phyloP scores from a whole-genome alignment of 2,329 filamentous ascomycete species.

The Lasiodiplodia theobromae region DNA sequence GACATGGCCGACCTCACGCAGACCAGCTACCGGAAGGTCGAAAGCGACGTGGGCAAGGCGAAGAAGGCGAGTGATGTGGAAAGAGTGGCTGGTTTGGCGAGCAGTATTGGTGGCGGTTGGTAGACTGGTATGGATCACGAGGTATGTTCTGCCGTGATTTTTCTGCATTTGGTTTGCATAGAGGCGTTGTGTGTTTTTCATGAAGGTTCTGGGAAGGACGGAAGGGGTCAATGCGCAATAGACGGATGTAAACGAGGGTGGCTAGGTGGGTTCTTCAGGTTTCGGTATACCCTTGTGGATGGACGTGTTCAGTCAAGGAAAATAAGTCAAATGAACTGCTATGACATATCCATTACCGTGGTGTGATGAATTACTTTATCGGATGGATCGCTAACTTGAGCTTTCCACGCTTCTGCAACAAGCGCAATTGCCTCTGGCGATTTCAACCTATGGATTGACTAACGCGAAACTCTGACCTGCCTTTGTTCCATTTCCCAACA shows the following conservation, averaged over 20 bases:
- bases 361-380: not conserved
- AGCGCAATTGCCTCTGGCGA: not conserved
- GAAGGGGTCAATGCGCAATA: not conserved
- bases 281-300: not conserved
- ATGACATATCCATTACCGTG: not conserved
- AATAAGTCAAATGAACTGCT: not conserved
- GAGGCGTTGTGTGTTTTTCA: not conserved
- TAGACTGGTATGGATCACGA: slow-evolving; percentile 46
- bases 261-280: not conserved
- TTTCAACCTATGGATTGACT: not conserved
- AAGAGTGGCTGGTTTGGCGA: slow-evolving; percentile 84
- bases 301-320: not conserved
- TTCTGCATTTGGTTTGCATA: not conserved
- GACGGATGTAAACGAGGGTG: not conserved
- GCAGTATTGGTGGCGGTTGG: slow-evolving; percentile 94
- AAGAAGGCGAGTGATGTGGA: slow-evolving; percentile 73
- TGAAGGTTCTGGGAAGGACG: not conserved
- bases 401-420: not conserved
- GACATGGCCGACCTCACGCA: slow-evolving; percentile 75
- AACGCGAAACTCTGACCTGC: too few relatives aligned
- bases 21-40: slow-evolving; percentile 89
- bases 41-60: slow-evolving; percentile 89
- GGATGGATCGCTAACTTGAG: not conserved
- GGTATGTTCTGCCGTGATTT: not conserved
- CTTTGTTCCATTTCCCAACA: too few relatives aligned